Percentiles rank a stretch among this genome's conserved stretches.
Conservation (phyloP, 1,139 yeast genomes). For the Kluyveromyces marxianus region DNA sequence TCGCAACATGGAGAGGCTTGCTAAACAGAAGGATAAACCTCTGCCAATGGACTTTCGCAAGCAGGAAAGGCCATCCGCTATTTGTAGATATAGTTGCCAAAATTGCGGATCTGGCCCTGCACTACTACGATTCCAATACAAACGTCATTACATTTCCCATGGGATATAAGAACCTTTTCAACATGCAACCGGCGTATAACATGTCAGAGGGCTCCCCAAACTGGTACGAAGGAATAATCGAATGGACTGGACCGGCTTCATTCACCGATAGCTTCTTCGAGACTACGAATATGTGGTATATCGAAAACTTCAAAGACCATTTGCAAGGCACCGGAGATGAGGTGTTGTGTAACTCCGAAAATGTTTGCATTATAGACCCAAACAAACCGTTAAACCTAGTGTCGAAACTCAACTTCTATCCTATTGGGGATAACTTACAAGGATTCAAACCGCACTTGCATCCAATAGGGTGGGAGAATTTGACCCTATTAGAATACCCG, state of each 20-base stretch:
- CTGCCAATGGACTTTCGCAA: constrained; percentile 40
- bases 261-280: constrained; percentile 52
- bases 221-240: constrained; percentile 37
- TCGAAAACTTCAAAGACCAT: not conserved
- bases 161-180: constrained; percentile 22
- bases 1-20: constrained; percentile 30
- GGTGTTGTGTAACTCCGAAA: not conserved
- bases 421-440: constrained; percentile 3
- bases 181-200: constrained; percentile 19
- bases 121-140: constrained; percentile 28
- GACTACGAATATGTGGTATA: constrained; percentile 33
- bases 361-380: constrained; percentile 5
- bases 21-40: constrained; percentile 36
- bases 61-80: constrained; percentile 48
- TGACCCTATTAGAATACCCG: constrained; percentile 3
- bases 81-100: constrained; percentile 46
- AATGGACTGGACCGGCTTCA: constrained; percentile 54
- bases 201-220: constrained; percentile 11
- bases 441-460: constrained; percentile 1
- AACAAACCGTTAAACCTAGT: constrained; percentile 4
- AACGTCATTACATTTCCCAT: constrained; percentile 4
- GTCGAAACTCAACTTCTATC: constrained; percentile 3
- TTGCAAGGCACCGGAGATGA: not conserved
- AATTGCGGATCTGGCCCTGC: constrained; percentile 44
- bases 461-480: constrained; percentile 8